Base-by-base conservation (phyloP, 441 rosid genomes). In the Gossypium trilobum region DNA sequence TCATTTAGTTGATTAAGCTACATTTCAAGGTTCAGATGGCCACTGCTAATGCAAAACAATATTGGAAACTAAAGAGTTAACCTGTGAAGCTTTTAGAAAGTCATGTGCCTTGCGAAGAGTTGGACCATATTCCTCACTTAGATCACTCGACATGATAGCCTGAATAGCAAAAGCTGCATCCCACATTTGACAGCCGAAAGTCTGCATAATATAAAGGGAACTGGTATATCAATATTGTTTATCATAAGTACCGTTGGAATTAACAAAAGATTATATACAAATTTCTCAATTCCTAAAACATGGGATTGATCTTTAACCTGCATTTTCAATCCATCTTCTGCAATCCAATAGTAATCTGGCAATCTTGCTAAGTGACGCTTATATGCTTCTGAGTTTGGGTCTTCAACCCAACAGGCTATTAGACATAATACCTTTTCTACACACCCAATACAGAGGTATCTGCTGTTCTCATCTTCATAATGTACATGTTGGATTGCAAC, bases 301-400 rank as follows among this genome's bases (percentile, higher is more conserved):
- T 20, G 50, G 25, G 17, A 33, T 51, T 51, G 46, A 54, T 66
- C 6, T 17, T 58, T 71, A 42, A 65, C 89, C 85, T 85, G 87
- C 83, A 87, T 75, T 78, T 84, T 87, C 77, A 87, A 25, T 22
- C 89, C 89, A 63, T 87, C 91, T 84, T 87, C 89, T 2, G 89
- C 89, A 1, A 87, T 57, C 91, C 89, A 87, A 50, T 78, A 84
- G 69, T 75, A 87, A 60, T 87, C 89, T 0, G 87, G 87, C 25
- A 87, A 50, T 61, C 89, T 75, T 1, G 89, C 87, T 13, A 87
- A 80, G 73, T 87, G 89, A 5, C 73, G 82, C 64, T 86, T 84
- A 67, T 82, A 86, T 16, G 80, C 73, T 9, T 84, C 87, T 0
- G 88, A 86, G 74, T 84, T 56, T 0, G 89, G 87, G 46, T 87